Evolutionary conservation across 345 rosid genomes (phyloP).

Genomic region (Mercurialis annua): DNA sequence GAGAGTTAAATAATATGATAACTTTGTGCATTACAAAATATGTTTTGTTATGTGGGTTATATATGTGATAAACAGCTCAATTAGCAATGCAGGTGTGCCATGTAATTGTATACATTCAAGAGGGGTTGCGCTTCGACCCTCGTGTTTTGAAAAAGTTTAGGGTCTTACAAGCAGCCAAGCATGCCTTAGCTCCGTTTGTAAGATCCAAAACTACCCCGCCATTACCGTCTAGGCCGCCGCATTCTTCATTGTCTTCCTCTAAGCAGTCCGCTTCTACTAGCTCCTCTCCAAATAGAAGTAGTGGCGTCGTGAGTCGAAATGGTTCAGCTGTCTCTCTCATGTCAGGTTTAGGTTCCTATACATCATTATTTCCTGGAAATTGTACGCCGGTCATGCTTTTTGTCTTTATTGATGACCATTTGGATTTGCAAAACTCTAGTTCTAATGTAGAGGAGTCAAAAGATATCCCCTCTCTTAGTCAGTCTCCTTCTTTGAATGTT

Average conservation of each 20-base stretch:
- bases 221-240: constrained; percentile 48
- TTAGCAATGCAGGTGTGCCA: constrained; percentile 84
- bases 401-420: constrained; percentile 65
- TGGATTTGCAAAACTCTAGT: constrained; percentile 37
- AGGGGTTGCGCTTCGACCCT: constrained; percentile 63
- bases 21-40: not conserved
- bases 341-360: constrained; percentile 71
- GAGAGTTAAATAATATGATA: not conserved
- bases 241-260: constrained; percentile 44
- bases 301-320: constrained; percentile 43
- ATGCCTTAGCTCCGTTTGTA: constrained; percentile 52
- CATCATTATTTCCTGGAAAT: constrained; percentile 68
- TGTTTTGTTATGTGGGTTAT: not conserved
- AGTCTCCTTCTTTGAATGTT: constrained; percentile 41
- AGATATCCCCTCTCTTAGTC: constrained; percentile 38
- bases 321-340: constrained; percentile 58
- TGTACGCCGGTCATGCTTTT: constrained; percentile 77
- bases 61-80: constrained; percentile 21
- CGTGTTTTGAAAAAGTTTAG: constrained; percentile 64
- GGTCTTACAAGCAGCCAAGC: constrained; percentile 74
- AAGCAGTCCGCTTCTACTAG: constrained; percentile 25
- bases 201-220: constrained; percentile 46
- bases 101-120: constrained; percentile 57
- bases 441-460: constrained; percentile 46
- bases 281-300: constrained; percentile 51